Conservation (phyloP, 1,284 basidiomycete genomes). For the Cutaneotrichosporon cavernicola region DNA sequence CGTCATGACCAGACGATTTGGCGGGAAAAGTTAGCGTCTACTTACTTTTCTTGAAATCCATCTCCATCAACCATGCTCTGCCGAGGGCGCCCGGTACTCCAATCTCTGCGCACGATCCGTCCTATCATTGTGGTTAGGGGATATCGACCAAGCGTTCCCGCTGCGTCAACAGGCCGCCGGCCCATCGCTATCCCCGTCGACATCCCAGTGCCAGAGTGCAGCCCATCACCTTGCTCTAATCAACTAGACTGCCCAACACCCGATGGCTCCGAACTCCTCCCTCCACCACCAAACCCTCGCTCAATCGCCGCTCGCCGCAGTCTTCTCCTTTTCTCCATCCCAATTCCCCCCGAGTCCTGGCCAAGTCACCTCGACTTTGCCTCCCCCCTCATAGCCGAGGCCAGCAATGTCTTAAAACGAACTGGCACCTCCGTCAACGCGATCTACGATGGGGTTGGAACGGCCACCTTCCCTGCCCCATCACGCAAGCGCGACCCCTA, state of each 20-base stretch:
- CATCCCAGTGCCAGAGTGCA: slow-evolving; percentile 1
- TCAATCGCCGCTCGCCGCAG: slow-evolving; percentile 29
- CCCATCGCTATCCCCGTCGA: neutral
- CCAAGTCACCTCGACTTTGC: slow-evolving; percentile 43
- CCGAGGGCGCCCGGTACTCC: neutral
- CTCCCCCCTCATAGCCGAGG: slow-evolving; percentile 33
- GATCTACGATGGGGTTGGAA: slow-evolving; percentile 37
- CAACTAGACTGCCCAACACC: neutral
- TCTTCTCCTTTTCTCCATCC: slow-evolving; percentile 41
- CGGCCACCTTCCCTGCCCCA: slow-evolving; percentile 9
- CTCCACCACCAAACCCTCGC: slow-evolving; percentile 20
- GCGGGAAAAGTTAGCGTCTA: neutral
- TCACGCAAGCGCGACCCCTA: neutral
- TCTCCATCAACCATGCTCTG: neutral
- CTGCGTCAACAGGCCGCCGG: neutral
- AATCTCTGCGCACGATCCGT: neutral
- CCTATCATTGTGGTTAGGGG: neutral
- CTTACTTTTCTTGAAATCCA: neutral
- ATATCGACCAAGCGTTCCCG: neutral
- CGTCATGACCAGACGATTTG: too few relatives aligned
- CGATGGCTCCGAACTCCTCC: neutral
- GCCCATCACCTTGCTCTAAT: neutral
- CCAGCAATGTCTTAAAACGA: slow-evolving; percentile 27
- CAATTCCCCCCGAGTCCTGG: slow-evolving; percentile 42
- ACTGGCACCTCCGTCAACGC: slow-evolving; percentile 37